Percentiles rank a stretch among this genome's conserved stretches.
Evolutionary conservation across 2,329 filamentous ascomycete species (phyloP).

Genomic region (Alternaria arbusti): DNA sequence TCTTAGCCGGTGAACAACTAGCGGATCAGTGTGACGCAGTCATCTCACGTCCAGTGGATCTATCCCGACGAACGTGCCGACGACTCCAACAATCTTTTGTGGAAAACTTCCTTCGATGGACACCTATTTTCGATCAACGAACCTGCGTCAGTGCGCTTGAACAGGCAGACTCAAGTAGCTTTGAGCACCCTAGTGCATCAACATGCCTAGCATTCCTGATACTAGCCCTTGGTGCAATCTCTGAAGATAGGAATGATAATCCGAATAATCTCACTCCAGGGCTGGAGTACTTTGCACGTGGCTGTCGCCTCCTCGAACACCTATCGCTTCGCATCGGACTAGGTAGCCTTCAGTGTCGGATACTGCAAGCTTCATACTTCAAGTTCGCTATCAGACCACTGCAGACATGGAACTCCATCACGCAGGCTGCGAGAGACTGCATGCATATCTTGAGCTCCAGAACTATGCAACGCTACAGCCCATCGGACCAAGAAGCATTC

Average conservation of each 20-base stretch:
- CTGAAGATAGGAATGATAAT: conserved; percentile 23
- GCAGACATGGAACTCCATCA: conserved; percentile 35
- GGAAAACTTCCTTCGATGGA: conserved; percentile 37
- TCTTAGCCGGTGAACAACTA: conserved; percentile 31
- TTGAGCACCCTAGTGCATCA: conserved; percentile 14
- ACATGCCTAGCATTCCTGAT: conserved; percentile 32
- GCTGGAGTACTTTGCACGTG: conserved; percentile 33
- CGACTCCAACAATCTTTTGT: conserved; percentile 35
- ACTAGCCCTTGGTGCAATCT: conserved; percentile 31
- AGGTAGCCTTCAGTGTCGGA: conserved; percentile 30
- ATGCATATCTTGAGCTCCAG: conserved; percentile 35
- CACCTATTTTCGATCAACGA: conserved; percentile 31
- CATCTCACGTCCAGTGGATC: conserved; percentile 18
- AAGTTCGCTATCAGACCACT: conserved; percentile 33
- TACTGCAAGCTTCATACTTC: conserved; percentile 37
- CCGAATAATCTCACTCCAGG: conserved; percentile 24
- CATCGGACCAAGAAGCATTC: conserved; percentile 27
- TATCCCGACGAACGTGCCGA: conserved; percentile 27
- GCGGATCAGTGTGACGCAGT: conserved; percentile 29
- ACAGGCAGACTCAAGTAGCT: conserved; percentile 16
- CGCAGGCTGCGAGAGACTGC: conserved; percentile 17
- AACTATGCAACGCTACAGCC: conserved; percentile 22
- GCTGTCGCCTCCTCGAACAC: conserved; percentile 27
- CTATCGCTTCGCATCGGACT: conserved; percentile 30
- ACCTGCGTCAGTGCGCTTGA: conserved; percentile 28